phyloP scores from a whole-genome alignment of 495 filamentous ascomycete species.

The Trichocladium uniseriatum region DNA sequence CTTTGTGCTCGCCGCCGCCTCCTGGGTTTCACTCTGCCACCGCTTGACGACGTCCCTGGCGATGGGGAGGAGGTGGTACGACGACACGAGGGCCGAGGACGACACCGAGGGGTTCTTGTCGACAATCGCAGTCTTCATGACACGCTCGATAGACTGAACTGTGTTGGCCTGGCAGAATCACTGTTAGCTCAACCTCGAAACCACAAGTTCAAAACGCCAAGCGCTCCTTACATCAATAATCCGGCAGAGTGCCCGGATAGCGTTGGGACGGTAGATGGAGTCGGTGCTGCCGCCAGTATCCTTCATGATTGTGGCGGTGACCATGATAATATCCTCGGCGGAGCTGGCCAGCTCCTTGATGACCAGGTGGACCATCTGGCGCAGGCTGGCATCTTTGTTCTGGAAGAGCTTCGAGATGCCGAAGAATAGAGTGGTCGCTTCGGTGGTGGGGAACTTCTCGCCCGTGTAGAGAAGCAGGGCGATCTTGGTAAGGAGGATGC shows the following conservation, averaged over 20 bases:
- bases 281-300: conserved; percentile 94
- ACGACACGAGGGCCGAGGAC: conserved; percentile 91
- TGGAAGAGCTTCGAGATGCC: conserved; percentile 99
- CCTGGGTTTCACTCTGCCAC: conserved; percentile 98
- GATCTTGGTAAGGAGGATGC: conserved; percentile 94
- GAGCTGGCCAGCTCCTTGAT: conserved; percentile 93
- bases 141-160: conserved; percentile 93
- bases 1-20: conserved; percentile 84
- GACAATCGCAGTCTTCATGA: conserved; percentile 98
- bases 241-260: conserved; percentile 88
- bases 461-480: conserved; percentile 93
- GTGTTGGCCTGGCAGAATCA: conserved; percentile 63
- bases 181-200: conserved; percentile 10
- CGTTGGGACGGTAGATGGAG: conserved; percentile 91
- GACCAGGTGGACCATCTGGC: conserved; percentile 97
- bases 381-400: conserved; percentile 95
- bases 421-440: conserved; percentile 98
- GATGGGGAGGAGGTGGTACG: conserved; percentile 95
- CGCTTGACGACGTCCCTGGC: conserved; percentile 90
- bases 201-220: background rate
- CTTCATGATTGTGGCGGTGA: conserved; percentile 99
- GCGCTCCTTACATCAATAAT: conserved; percentile 77
- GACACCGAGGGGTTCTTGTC: conserved; percentile 98
- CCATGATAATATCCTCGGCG: conserved; percentile 99
- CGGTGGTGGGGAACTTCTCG: conserved; percentile 91